Conservation (phyloP, 1,284 basidiomycete genomes). For the Cystobasidium slooffiae region DNA sequence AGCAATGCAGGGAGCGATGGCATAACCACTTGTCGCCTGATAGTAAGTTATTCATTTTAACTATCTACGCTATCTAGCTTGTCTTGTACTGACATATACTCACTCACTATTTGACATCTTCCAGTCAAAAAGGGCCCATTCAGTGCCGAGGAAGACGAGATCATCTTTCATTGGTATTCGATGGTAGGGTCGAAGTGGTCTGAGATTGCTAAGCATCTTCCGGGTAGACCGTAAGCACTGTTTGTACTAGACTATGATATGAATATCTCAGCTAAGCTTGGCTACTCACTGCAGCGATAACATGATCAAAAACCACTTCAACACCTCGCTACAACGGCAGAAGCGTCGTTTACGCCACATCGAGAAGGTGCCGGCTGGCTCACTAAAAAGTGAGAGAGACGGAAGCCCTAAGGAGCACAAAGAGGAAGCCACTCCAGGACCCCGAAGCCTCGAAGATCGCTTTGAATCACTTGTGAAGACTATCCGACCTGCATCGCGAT, state of each 20-base stretch:
- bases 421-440: too few species aligned
- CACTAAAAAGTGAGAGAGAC: too few species aligned
- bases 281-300: conserved; percentile 47
- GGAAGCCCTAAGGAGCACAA: too few species aligned
- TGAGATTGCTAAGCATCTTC: conserved; percentile 53
- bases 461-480: too few species aligned
- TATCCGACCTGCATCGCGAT: too few species aligned
- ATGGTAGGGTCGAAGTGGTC: conserved; percentile 53
- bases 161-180: conserved; percentile 50
- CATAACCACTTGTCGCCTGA: conserved; percentile 54
- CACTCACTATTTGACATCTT: neutral
- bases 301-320: conserved; percentile 55
- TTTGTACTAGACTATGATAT: too few species aligned
- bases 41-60: conserved; percentile 44
- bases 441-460: too few species aligned
- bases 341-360: conserved; percentile 9
- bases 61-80: neutral
- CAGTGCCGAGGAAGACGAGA: conserved; percentile 52
- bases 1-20: conserved; percentile 55
- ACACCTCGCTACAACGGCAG: conserved; percentile 46
- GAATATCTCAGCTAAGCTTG: too few species aligned
- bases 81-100: neutral
- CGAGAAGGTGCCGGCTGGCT: too few species aligned
- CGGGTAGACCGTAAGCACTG: conserved; percentile 49
- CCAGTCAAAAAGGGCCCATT: conserved; percentile 53